Evolutionary conservation across 2,329 filamentous ascomycete genomes (phyloP).

Genomic region (Fusarium sacchari): DNA sequence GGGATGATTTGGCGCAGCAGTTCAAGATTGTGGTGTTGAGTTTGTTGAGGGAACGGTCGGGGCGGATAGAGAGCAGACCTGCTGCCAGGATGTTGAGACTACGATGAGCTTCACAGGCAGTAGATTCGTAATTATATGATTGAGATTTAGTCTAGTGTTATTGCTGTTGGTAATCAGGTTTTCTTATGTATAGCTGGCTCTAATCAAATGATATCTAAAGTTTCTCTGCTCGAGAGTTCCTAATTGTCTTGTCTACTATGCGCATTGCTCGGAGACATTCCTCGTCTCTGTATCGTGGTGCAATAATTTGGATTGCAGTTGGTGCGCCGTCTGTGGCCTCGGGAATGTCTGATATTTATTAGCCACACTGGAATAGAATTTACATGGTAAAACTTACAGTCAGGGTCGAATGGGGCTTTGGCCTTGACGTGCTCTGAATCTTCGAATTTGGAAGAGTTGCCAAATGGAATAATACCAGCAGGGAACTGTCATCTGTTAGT

Average conservation of each 20-base stretch:
- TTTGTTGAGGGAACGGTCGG: background rate
- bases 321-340: conserved; percentile 31
- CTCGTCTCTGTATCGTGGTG: conserved; percentile 34
- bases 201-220: background rate
- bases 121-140: rapidly evolving
- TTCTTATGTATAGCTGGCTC: too few species aligned
- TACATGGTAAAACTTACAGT: conserved; percentile 2
- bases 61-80: background rate
- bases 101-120: background rate
- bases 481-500: conserved; percentile 25
- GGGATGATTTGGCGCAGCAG: background rate
- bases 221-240: background rate
- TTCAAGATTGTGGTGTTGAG: conserved; percentile 11
- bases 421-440: conserved; percentile 23
- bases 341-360: conserved; percentile 11
- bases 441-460: conserved; percentile 23
- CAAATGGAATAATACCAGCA: conserved; percentile 36
- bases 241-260: conserved; percentile 25
- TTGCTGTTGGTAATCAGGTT: too few species aligned
- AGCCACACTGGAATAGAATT: background rate
- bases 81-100: background rate
- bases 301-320: conserved; percentile 29
- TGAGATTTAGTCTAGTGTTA: background rate
- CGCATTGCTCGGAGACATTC: conserved; percentile 37
- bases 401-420: conserved; percentile 28